Base-by-base conservation (phyloP, 1,284 basidiomycete genomes). In the Irpex sp. region DNA sequence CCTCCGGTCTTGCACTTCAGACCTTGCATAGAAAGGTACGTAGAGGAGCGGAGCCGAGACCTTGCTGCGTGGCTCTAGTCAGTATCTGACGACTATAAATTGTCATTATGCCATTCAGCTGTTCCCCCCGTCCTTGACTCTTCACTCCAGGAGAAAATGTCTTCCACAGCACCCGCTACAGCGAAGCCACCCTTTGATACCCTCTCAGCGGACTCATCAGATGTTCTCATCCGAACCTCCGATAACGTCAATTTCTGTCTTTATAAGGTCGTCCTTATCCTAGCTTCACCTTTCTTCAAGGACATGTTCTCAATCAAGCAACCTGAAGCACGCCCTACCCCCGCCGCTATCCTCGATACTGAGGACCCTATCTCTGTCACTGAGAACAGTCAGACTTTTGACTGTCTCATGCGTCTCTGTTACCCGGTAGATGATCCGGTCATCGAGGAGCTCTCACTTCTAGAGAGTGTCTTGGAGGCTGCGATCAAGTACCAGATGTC, bases 161-260 rank as follows among this genome's bases (percentile, higher is more conserved):
- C 26, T 26, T 26, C 26, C 26, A 26, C 2, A 26, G 26, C 26
- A 26, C 4, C 26, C 4, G 4, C 26, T 26, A 26, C 26, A 26
- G 26, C 26, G 26, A 2, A 26, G 26, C 2, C 26, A 3, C 26
- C 26, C 26, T 26, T 26, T 4, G 4, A 26, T 26, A 26, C 4
- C 26, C 26, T 2, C 26, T 26, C 26, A 2, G 26, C 26, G 21
- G 21, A 21, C 21, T 21, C 21, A 21, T 21, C 70, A 65, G 66
- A 70, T 71, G 66, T 70, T 65, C 72, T 75, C 71, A 65, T 71
- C 67, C 68, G 66, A 61, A 63, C 72, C 61, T 70, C 68, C 2
- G 63, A 68, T 43, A 54, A 59, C 31, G 59, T 66, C 3, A 31
- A 50, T 67, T 66, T 67, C 37, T 50, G 59, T 31, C 56, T 66